A percentile compares a stretch with the other conserved stretches of the same genome.
These are phyloP conservation scores for Linderina pennispora DNA, from an alignment of 192 early-diverging fungal species.

Conservation along the genomic window DNA sequence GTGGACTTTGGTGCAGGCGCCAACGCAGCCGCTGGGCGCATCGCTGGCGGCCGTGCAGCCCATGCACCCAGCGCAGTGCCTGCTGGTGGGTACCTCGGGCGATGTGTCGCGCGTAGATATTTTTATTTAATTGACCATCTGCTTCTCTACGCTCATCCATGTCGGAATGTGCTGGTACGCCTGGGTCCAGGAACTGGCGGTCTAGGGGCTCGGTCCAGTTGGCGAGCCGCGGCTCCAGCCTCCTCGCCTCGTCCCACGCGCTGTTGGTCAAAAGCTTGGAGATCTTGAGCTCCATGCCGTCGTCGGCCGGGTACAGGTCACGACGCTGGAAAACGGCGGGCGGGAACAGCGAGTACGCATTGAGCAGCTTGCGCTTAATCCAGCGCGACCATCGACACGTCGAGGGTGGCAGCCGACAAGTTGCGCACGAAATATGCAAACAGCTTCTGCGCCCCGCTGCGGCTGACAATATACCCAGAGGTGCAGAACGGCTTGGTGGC, in stretches of 20 bases:
- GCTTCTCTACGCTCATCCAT: conserved; percentile 20
- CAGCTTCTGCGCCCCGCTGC: conserved; percentile 38
- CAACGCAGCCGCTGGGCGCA: conserved; percentile 38
- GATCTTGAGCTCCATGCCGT: conserved; percentile 35
- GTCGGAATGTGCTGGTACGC: conserved; percentile 30
- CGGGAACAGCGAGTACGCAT: conserved; percentile 31
- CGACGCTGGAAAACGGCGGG: conserved; percentile 44
- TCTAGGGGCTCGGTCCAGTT: conserved; percentile 33
- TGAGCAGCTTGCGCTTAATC: conserved; percentile 34
- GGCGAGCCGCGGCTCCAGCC: conserved; percentile 16
- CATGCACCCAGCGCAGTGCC: conserved; percentile 12
- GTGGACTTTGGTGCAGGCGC: conserved; percentile 32
- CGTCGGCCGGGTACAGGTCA: conserved; percentile 40
- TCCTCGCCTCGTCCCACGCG: conserved; percentile 26
- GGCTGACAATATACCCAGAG: conserved; percentile 38
- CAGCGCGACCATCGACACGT: conserved; percentile 12
- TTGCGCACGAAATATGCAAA: conserved; percentile 30
- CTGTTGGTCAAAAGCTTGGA: conserved; percentile 16
- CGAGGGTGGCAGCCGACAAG: neutral
- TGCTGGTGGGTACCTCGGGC: conserved; percentile 19
- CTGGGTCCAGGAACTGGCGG: conserved; percentile 13
- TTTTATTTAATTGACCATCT: neutral
- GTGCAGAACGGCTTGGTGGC: conserved; percentile 43
- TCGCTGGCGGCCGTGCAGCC: conserved; percentile 17
- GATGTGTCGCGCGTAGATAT: conserved; percentile 10